These are phyloP conservation scores for Annulohypoxylon bovei DNA, from an alignment of 495 filamentous ascomycete genomes.

Conservation along the genomic window DNA sequence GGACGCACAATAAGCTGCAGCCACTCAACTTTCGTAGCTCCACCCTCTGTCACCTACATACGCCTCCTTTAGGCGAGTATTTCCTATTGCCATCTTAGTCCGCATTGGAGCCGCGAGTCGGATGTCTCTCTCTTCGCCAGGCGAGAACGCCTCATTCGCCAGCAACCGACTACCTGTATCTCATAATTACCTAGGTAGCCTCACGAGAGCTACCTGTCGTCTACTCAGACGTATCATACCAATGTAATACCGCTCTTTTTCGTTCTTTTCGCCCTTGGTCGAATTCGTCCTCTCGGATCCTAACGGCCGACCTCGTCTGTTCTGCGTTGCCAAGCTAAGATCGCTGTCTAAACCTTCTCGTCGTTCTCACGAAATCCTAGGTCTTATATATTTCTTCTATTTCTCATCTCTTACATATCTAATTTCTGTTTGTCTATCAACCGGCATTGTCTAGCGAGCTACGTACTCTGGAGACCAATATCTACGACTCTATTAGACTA, in stretches of 20 bases:
- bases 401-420: background rate
- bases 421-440: background rate
- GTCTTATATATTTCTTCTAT: conserved; percentile 3
- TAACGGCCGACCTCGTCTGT: conserved; percentile 10
- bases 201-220: conserved; percentile 31
- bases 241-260: conserved; percentile 32
- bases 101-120: conserved; percentile 34
- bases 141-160: conserved; percentile 32
- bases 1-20: conserved; percentile 28
- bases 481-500: conserved; percentile 2
- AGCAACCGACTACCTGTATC: conserved; percentile 28
- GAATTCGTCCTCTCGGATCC: conserved; percentile 15
- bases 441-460: background rate
- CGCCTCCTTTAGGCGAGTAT: conserved; percentile 44
- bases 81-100: conserved; percentile 38
- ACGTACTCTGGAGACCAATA: conserved; percentile 5
- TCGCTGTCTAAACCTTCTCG: conserved; percentile 4
- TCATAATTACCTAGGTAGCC: conserved; percentile 21
- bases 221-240: conserved; percentile 29
- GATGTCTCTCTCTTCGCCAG: conserved; percentile 40
- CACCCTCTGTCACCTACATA: conserved; percentile 34
- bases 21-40: conserved; percentile 31
- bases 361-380: conserved; percentile 4
- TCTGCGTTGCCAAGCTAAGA: conserved; percentile 12
- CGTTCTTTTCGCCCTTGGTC: conserved; percentile 19